Evolutionary conservation across 1,284 basidiomycete genomes (phyloP).

Genomic region (Sanguinoderma infundibulare): DNA sequence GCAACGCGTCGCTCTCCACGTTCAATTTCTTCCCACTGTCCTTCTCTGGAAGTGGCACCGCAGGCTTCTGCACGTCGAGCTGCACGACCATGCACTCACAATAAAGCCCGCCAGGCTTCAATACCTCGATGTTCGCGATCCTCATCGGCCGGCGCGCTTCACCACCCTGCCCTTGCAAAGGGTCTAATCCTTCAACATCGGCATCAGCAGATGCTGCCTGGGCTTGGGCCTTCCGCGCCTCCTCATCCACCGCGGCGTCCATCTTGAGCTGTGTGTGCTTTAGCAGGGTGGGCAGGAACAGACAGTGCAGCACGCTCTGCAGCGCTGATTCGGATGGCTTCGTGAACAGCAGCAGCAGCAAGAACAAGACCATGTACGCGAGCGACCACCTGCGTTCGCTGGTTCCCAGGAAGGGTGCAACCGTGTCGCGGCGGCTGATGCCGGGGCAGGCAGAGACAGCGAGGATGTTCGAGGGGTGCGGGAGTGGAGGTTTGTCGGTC

Average conservation of each 20-base stretch:
- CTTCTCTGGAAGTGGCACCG: conserved; percentile 9
- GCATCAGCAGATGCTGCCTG: too few relatives aligned
- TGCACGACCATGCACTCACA: conserved; percentile 69
- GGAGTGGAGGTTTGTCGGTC: too few relatives aligned
- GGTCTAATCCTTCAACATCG: too few relatives aligned
- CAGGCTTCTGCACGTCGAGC: conserved; percentile 41
- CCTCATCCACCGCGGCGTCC: too few relatives aligned
- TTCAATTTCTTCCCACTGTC: conserved; percentile 27
- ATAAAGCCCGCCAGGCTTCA: conserved; percentile 76
- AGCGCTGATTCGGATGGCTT: too few relatives aligned
- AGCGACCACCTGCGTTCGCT: conserved; percentile 40
- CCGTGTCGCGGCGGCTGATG: too few relatives aligned
- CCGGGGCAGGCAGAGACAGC: too few relatives aligned
- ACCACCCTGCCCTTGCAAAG: too few relatives aligned
- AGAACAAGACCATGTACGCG: conserved; percentile 65
- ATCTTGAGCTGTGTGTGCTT: conserved; percentile 47
- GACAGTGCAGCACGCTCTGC: conserved; percentile 68
- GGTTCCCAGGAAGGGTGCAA: too few relatives aligned
- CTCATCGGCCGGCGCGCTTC: too few relatives aligned
- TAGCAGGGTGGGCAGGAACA: conserved; percentile 78
- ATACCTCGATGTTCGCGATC: conserved; percentile 51
- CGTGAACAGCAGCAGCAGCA: conserved; percentile 60
- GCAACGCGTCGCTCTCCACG: conserved; percentile 32
- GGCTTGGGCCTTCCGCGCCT: too few relatives aligned
- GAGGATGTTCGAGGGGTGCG: too few relatives aligned